Conservation (phyloP, 176 grass and related monocot genomes). For the Triticum urartu region DNA sequence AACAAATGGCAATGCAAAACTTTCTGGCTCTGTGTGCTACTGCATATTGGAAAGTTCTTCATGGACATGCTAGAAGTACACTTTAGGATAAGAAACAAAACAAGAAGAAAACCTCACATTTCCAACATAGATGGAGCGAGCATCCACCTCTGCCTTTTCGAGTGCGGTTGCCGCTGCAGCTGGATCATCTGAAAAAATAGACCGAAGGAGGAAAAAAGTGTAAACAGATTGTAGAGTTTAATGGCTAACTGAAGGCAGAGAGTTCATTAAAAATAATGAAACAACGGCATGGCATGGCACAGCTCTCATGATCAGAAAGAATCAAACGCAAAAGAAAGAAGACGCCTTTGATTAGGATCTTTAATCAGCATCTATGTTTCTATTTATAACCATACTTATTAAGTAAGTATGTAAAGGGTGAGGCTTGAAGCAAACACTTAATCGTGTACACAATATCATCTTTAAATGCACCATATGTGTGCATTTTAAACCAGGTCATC, state of each 20-base stretch:
- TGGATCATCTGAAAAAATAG: conserved; percentile 23
- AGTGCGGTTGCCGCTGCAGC: conserved; percentile 18
- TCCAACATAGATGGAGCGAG: conserved; percentile 76
- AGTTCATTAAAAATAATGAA: neutral
- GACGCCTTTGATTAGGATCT: neutral
- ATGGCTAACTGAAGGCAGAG: neutral
- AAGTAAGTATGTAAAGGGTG: neutral
- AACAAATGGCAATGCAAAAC: neutral
- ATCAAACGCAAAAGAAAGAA: neutral
- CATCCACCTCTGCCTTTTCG: conserved; percentile 76
- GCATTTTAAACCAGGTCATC: neutral
- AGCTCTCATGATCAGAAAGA: neutral
- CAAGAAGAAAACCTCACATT: conserved; percentile 66
- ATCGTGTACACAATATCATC: neutral
- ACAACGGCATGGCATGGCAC: neutral
- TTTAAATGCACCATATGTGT: neutral
- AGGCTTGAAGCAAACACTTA: neutral
- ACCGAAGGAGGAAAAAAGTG: neutral
- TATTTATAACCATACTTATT: neutral
- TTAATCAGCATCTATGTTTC: neutral
- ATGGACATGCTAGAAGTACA: conserved; percentile 5
- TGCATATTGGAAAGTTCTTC: neutral
- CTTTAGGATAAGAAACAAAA: conserved; percentile 11
- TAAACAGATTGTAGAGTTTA: neutral
- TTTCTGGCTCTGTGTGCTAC: neutral